Evolutionary conservation across 805 yeast genomes (phyloP).

Genomic region (Myxozyma neotropica): DNA sequence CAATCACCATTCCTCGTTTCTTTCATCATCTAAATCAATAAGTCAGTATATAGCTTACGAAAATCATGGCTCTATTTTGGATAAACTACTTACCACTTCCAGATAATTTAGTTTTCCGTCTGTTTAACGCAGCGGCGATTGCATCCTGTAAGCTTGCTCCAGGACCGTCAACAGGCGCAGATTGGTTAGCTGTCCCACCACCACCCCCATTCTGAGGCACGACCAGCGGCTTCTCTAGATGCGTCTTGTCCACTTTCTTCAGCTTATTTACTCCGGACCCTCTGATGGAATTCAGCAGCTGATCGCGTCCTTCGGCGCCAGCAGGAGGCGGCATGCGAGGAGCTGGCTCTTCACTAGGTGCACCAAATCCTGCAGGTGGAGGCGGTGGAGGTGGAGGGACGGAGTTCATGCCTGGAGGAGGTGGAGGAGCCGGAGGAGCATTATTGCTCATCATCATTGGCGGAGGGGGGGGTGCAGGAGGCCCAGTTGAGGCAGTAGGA

Average conservation of each 20-base stretch:
- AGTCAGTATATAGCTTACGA: neutral
- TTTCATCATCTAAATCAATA: neutral
- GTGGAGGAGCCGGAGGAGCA: constrained; percentile 31
- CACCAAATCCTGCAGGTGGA: constrained; percentile 28
- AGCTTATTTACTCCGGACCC: constrained; percentile 73
- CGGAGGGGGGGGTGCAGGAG: constrained; percentile 25
- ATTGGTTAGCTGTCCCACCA: constrained; percentile 44
- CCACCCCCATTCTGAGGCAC: constrained; percentile 8
- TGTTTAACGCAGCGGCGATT: constrained; percentile 78
- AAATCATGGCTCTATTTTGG: neutral
- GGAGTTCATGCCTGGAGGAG: constrained; percentile 24
- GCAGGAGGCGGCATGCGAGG: constrained; percentile 19
- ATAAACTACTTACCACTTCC: constrained; percentile 47
- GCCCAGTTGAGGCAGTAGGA: neutral
- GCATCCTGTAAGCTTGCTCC: constrained; percentile 82
- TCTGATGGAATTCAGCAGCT: constrained; percentile 82
- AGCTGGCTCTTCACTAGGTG: constrained; percentile 1
- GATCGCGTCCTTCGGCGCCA: constrained; percentile 70
- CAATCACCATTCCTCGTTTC: constrained; percentile 3
- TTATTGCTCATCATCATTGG: constrained; percentile 10
- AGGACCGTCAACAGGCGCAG: constrained; percentile 52
- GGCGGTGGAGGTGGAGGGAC: constrained; percentile 38
- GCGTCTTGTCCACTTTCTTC: constrained; percentile 78
- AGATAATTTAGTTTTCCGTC: constrained; percentile 79
- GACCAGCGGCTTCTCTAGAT: constrained; percentile 76